These are phyloP conservation scores for Danielozyma ontarioensis DNA, from an alignment of 805 yeast genomes.

Conservation along the genomic window DNA sequence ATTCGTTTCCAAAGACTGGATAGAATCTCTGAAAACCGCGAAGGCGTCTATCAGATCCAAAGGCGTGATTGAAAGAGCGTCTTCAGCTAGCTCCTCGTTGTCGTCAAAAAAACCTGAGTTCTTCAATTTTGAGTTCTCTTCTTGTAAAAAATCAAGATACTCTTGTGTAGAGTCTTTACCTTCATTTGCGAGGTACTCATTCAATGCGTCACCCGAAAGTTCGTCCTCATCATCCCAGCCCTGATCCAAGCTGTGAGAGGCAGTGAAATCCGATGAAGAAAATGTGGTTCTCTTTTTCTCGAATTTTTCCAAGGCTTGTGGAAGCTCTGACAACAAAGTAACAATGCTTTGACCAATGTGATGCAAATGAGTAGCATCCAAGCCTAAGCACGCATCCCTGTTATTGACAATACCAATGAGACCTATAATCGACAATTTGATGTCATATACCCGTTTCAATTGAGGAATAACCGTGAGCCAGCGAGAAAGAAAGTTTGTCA, in stretches of 20 bases:
- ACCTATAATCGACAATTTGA: slow-evolving; percentile 71
- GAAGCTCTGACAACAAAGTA: slow-evolving; percentile 52
- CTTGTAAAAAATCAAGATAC: slow-evolving; percentile 44
- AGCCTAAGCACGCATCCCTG: slow-evolving; percentile 9
- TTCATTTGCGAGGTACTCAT: slow-evolving; percentile 18
- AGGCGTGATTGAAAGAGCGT: neutral
- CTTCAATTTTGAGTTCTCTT: slow-evolving; percentile 36
- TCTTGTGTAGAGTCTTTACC: slow-evolving; percentile 29
- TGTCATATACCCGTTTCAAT: slow-evolving; percentile 70
- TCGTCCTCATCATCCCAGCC: slow-evolving; percentile 23
- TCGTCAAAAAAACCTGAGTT: slow-evolving; percentile 18
- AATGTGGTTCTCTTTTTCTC: slow-evolving; percentile 61
- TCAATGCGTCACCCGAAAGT: slow-evolving; percentile 12
- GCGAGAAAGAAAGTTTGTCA: slow-evolving; percentile 42
- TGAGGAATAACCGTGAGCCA: slow-evolving; percentile 62
- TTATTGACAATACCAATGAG: slow-evolving; percentile 42
- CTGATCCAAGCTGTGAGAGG: slow-evolving; percentile 8
- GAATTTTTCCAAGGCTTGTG: slow-evolving; percentile 62
- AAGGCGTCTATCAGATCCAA: neutral
- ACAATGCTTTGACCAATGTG: slow-evolving; percentile 51
- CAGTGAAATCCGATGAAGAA: slow-evolving; percentile 23
- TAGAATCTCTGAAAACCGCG: neutral
- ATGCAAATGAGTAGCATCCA: slow-evolving; percentile 12
- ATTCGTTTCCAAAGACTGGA: neutral
- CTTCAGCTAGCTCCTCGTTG: slow-evolving; percentile 1